Evolutionary conservation across 345 rosid genomes (phyloP).

Genomic region (Odontarrhena argentea): DNA sequence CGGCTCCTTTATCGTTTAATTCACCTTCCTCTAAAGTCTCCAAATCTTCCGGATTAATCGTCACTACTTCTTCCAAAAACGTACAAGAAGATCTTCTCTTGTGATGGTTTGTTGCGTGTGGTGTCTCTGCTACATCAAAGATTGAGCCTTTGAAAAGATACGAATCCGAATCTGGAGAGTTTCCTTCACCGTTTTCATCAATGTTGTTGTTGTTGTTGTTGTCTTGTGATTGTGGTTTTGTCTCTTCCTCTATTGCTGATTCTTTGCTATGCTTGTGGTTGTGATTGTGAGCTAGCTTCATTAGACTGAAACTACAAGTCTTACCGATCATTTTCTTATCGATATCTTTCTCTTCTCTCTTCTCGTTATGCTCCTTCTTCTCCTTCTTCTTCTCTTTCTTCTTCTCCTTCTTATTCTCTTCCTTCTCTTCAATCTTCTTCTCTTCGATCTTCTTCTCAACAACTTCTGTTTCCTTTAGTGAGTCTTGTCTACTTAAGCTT

Average conservation of each 20-base stretch:
- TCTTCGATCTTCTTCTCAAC: conserved; percentile 26
- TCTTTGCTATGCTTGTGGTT: conserved; percentile 35
- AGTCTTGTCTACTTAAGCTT: conserved; percentile 38
- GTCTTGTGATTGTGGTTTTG: conserved; percentile 9
- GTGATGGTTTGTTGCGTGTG: conserved; percentile 47
- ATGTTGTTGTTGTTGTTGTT: not conserved
- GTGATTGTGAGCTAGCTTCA: conserved; percentile 48
- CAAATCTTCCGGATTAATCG: conserved; percentile 49
- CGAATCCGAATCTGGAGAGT: conserved; percentile 30
- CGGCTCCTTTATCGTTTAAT: conserved; percentile 40
- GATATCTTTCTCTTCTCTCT: conserved; percentile 29
- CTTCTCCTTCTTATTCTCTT: conserved; percentile 32
- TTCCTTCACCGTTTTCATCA: conserved; percentile 33
- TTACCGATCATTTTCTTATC: conserved; percentile 47
- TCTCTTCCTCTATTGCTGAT: conserved; percentile 34
- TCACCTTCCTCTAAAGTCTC: conserved; percentile 68
- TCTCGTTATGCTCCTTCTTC: conserved; percentile 32
- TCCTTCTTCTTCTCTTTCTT: conserved; percentile 36
- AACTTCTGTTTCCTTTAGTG: conserved; percentile 38
- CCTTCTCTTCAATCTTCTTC: conserved; percentile 15
- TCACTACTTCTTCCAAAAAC: conserved; percentile 49
- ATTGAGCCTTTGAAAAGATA: conserved; percentile 76
- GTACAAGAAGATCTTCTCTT: conserved; percentile 48
- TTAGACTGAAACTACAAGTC: conserved; percentile 53
- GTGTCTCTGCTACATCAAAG: conserved; percentile 61